Conservation (phyloP, 768 basidiomycete genomes). For the Kockovaella imperatae region DNA sequence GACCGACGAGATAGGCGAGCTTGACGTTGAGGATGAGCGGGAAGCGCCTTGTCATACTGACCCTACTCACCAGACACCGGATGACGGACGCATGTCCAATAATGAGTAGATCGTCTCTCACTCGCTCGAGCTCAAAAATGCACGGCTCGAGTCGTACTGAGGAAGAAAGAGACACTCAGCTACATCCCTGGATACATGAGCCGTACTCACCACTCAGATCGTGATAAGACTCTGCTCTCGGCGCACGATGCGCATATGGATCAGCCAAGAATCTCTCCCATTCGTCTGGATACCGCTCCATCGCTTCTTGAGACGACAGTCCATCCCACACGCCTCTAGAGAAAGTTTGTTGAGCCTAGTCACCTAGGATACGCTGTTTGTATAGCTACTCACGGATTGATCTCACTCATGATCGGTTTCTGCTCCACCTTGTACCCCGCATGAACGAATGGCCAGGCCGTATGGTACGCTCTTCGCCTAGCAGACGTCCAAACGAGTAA, state of each 20-base stretch:
- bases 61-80: constrained; percentile 59
- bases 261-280: constrained; percentile 88
- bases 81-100: constrained; percentile 97
- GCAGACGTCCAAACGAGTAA: constrained; percentile 77
- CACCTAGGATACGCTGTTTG: not conserved
- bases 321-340: constrained; percentile 76
- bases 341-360: not conserved
- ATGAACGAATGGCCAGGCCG: constrained; percentile 87
- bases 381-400: constrained; percentile 66
- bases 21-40: constrained; percentile 2
- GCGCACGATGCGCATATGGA: constrained; percentile 85
- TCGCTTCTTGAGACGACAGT: constrained; percentile 77
- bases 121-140: constrained; percentile 86
- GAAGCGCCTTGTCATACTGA: not conserved
- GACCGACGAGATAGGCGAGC: constrained; percentile 63
- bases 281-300: constrained; percentile 83
- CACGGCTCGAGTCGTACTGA: constrained; percentile 90
- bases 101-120: constrained; percentile 88
- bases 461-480: constrained; percentile 83
- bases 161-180: no score
- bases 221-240: constrained; percentile 94
- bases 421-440: constrained; percentile 62
- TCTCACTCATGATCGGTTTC: constrained; percentile 94
- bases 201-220: constrained; percentile 52
- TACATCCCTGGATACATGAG: constrained; percentile 7